Evolutionary conservation across 2,329 filamentous ascomycete species (phyloP).

Genomic region (Zasmidium angulare): DNA sequence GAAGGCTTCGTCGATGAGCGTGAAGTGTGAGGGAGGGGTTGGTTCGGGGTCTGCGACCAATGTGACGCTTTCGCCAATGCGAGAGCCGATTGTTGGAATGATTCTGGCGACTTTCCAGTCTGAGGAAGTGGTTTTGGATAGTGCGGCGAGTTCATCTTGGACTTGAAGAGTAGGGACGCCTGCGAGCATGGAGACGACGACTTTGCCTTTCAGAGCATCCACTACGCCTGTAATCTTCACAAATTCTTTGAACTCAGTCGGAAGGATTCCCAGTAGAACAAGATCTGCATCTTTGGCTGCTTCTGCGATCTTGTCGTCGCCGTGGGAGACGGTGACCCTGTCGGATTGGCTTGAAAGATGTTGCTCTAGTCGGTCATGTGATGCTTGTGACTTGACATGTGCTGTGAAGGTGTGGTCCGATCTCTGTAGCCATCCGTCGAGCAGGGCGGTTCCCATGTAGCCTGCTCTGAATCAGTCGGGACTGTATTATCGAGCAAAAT

Average conservation of each 20-base stretch:
- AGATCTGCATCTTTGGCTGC: conserved; percentile 17
- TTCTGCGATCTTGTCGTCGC: conserved; percentile 9
- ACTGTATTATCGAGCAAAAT: background rate
- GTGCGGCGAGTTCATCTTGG: conserved; percentile 9
- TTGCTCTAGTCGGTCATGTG: conserved; percentile 10
- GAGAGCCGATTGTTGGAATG: conserved; percentile 26
- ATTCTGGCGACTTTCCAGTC: conserved; percentile 19
- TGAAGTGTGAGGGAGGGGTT: background rate
- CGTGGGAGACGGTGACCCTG: conserved; percentile 7
- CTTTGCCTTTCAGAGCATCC: conserved; percentile 17
- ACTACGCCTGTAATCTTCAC: conserved; percentile 12
- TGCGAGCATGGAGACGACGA: conserved; percentile 24
- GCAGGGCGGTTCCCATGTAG: conserved; percentile 26
- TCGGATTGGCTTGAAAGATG: conserved; percentile 3
- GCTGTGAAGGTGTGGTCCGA: conserved; percentile 14
- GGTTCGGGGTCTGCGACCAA: conserved; percentile 18
- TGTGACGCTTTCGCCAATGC: conserved; percentile 21
- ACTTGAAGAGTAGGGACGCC: conserved; percentile 22
- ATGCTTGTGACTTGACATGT: conserved; percentile 13
- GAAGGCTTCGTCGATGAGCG: conserved; percentile 13
- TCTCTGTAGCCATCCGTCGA: conserved; percentile 18
- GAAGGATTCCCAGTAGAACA: conserved; percentile 22
- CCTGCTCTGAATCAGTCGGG: conserved; percentile 11
- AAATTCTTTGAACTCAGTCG: conserved; percentile 16
- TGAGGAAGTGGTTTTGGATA: background rate